These are phyloP conservation scores for Paramyrothecium roridum DNA, from an alignment of 2,329 filamentous ascomycete genomes.

Conservation along the genomic window DNA sequence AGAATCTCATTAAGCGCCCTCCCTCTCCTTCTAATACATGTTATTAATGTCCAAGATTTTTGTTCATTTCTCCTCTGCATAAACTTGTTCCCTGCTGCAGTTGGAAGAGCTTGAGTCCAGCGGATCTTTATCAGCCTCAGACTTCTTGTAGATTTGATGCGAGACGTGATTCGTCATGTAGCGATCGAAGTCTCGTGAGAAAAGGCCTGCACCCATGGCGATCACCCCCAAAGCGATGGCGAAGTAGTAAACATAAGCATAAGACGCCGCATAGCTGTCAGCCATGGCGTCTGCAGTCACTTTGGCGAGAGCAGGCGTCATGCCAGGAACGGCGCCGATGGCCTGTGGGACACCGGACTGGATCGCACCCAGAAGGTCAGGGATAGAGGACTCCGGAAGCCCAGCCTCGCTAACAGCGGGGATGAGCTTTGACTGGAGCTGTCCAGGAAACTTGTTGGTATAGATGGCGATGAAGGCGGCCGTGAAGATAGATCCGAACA, in stretches of 20 bases:
- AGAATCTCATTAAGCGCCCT: no score
- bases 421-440: constrained; percentile 7
- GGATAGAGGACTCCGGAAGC: constrained; percentile 6
- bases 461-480: constrained; percentile 10
- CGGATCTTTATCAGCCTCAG: constrained; percentile 10
- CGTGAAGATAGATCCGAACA: constrained; percentile 10
- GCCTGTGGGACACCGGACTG: constrained; percentile 5
- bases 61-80: not conserved
- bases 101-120: constrained; percentile 2
- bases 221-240: constrained; percentile 9
- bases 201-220: constrained; percentile 7
- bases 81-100: not conserved
- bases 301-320: constrained; percentile 9
- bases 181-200: constrained; percentile 12
- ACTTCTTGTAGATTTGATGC: constrained; percentile 12
- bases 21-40: no score
- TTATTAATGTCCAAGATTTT: not conserved
- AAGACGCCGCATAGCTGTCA: constrained; percentile 10
- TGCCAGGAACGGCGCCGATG: constrained; percentile 10
- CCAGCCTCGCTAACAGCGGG: constrained; percentile 10
- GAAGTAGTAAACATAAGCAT: constrained; percentile 13
- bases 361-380: not conserved
- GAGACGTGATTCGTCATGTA: constrained; percentile 13
- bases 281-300: constrained; percentile 6
- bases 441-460: constrained; percentile 11